These are phyloP conservation scores for Paulownia fortunei DNA, from an alignment of 257 asterid genomes.

Conservation along the genomic window DNA sequence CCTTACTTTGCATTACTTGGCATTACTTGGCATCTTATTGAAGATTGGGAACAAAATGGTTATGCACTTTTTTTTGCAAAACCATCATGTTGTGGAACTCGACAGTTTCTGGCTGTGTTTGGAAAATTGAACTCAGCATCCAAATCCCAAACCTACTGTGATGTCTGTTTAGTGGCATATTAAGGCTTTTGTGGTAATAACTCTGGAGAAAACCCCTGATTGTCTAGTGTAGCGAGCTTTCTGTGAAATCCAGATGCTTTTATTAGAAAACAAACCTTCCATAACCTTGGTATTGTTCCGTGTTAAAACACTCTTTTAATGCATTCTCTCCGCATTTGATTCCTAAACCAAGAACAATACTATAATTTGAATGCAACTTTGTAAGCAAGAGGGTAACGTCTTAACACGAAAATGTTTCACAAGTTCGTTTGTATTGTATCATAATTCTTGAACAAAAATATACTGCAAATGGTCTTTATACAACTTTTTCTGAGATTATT, in stretches of 20 bases:
- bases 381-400: neutral
- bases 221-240: too few relatives aligned
- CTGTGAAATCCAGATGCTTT: neutral
- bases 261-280: neutral
- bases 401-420: too few relatives aligned
- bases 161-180: neutral
- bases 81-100: neutral
- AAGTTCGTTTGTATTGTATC: too few relatives aligned
- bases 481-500: neutral
- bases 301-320: neutral
- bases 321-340: neutral
- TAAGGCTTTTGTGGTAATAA: neutral
- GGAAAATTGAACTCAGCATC: neutral
- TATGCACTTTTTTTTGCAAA: neutral
- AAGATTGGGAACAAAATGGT: neutral
- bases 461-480: neutral
- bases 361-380: neutral
- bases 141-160: neutral
- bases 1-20: too few relatives aligned
- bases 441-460: neutral
- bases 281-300: neutral
- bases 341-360: neutral
- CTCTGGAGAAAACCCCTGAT: neutral
- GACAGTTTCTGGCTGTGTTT: too few relatives aligned
- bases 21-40: neutral